These are phyloP conservation scores for Solanum aculeatissimum DNA, from an alignment of 305 asterid genomes.

Conservation along the genomic window DNA sequence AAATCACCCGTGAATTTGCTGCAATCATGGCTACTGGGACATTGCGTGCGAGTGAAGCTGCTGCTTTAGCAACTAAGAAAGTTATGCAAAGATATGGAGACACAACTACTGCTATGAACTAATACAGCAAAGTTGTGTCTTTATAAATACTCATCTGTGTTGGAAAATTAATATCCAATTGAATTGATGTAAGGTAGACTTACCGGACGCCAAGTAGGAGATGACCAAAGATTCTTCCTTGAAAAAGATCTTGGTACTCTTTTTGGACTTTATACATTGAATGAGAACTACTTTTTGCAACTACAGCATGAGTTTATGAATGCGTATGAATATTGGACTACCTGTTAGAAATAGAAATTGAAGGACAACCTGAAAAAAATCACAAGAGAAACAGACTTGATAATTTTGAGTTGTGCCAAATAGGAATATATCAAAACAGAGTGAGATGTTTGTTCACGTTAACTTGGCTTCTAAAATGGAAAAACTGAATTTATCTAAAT, in stretches of 20 bases:
- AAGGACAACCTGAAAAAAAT: neutral
- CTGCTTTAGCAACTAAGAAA: constrained; percentile 74
- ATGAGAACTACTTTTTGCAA: neutral
- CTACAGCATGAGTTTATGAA: neutral
- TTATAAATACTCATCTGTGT: neutral
- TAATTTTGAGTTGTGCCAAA: neutral
- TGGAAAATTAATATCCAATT: neutral
- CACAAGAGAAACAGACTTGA: no score
- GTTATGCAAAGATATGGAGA: constrained; percentile 70
- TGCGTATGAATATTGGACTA: neutral
- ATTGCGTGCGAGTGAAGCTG: constrained; percentile 88
- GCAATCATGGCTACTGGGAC: constrained; percentile 94
- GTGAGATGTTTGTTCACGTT: neutral
- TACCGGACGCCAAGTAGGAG: neutral
- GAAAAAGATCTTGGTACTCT: neutral
- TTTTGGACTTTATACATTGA: neutral
- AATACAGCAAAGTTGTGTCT: neutral
- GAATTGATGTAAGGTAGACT: neutral
- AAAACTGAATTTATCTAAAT: no score
- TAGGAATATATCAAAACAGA: neutral
- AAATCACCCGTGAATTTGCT: constrained; percentile 69
- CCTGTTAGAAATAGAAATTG: neutral
- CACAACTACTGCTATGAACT: constrained; percentile 24
- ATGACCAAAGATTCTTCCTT: neutral
- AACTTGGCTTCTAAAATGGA: neutral